Conservation (phyloP, 2,329 filamentous ascomycete genomes). For the Calonectria pseudoreteaudii region DNA sequence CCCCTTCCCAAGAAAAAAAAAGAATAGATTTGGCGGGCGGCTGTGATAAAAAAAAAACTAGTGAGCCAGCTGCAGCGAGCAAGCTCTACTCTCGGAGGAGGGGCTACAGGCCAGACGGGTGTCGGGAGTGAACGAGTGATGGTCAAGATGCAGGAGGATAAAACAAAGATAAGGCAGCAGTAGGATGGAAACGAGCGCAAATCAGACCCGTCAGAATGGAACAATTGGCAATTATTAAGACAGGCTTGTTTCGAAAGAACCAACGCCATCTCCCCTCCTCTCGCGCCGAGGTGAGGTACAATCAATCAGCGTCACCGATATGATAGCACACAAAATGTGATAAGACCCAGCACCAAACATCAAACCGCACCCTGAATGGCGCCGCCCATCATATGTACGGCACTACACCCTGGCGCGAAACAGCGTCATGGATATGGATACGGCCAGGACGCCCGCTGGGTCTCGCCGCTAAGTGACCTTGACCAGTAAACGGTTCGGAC, state of each 20-base stretch:
- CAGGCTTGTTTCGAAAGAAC: constrained; percentile 16
- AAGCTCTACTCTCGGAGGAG: not conserved
- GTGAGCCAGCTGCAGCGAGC: not conserved
- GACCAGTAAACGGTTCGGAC: not conserved
- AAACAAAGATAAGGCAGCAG: constrained; percentile 5
- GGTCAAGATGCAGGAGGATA: not conserved
- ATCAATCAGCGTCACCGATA: constrained; percentile 29
- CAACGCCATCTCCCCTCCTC: constrained; percentile 20
- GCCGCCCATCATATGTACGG: constrained; percentile 3
- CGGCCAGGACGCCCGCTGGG: not conserved
- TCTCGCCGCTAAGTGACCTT: constrained; percentile 6
- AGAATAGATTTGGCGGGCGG: not conserved
- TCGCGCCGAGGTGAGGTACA: constrained; percentile 14
- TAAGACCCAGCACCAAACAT: constrained; percentile 18
- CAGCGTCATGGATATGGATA: constrained; percentile 9
- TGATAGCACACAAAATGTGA: constrained; percentile 27
- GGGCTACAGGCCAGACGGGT: not conserved
- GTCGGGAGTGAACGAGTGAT: not conserved
- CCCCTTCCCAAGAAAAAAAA: not conserved
- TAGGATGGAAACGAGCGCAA: not conserved
- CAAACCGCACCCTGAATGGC: not conserved
- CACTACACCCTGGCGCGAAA: not conserved
- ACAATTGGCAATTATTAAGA: constrained; percentile 22
- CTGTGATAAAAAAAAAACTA: not conserved
- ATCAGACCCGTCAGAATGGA: constrained; percentile 2